phyloP scores from a whole-genome alignment of 805 yeast species.

The Saccharomycopsis sp. region DNA sequence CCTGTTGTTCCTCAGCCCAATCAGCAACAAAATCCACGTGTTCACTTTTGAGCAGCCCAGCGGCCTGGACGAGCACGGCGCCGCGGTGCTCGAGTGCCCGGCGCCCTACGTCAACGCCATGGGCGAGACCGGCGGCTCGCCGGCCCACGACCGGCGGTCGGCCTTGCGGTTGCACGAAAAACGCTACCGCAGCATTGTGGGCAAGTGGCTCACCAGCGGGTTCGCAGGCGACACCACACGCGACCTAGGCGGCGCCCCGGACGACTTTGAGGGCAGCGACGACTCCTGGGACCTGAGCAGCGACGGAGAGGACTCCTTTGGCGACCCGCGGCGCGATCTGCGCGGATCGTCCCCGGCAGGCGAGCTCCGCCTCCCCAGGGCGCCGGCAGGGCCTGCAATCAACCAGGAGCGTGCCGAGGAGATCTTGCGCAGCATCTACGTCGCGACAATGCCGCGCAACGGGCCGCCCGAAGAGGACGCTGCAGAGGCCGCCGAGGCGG shows the following conservation, averaged over 20 bases:
- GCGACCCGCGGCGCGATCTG: too few species aligned
- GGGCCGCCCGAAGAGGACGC: background rate
- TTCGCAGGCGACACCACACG: too few species aligned
- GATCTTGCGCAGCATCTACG: background rate
- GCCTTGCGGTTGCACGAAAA: conserved; percentile 33
- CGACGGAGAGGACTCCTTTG: too few species aligned
- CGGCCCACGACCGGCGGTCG: conserved; percentile 28
- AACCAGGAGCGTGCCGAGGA: background rate
- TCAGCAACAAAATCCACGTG: conserved; percentile 25
- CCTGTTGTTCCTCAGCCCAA: conserved; percentile 19
- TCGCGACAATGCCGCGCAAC: background rate
- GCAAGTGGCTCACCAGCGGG: conserved; percentile 56
- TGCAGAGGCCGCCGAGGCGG: background rate
- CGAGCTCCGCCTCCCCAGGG: conserved; percentile 17
- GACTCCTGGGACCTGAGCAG: conserved; percentile 40
- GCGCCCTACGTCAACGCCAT: conserved; percentile 70
- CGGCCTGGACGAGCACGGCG: conserved; percentile 19
- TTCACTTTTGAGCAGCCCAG: conserved; percentile 28
- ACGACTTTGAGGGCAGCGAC: too few species aligned
- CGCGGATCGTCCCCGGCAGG: too few species aligned
- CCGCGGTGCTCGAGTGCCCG: conserved; percentile 27
- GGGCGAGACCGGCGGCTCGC: conserved; percentile 62
- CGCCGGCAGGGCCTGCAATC: too few species aligned
- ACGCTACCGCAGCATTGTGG: conserved; percentile 51
- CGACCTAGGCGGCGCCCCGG: too few species aligned